Conservation (phyloP, 768 basidiomycete species). For the Boletus eberwhitei region DNA sequence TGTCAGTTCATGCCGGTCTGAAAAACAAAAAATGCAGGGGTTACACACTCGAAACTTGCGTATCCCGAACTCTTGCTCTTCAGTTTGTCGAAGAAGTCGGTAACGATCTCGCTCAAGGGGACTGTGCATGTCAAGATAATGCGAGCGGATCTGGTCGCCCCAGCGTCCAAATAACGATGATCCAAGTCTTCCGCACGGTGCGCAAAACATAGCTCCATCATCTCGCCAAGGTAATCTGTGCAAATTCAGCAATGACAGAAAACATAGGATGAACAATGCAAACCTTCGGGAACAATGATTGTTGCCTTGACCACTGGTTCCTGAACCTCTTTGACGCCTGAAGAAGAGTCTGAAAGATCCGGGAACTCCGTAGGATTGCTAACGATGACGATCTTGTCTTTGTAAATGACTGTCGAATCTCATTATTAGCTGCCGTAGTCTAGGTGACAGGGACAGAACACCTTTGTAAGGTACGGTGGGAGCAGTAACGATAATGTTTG, state of each 20-base stretch:
- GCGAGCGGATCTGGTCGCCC: slow-evolving; percentile 42
- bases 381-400: slow-evolving; percentile 57
- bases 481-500: slow-evolving; percentile 91
- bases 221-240: slow-evolving; percentile 86
- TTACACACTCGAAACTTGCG: slow-evolving; percentile 83
- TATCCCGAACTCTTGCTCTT: slow-evolving; percentile 92
- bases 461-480: slow-evolving; percentile 95
- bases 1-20: neutral
- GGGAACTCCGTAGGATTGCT: slow-evolving; percentile 98
- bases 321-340: slow-evolving; percentile 70
- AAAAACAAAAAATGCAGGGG: neutral
- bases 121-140: slow-evolving; percentile 78
- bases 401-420: slow-evolving; percentile 61
- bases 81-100: slow-evolving; percentile 91
- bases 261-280: slow-evolving; percentile 1
- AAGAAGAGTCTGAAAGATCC: slow-evolving; percentile 60
- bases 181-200: slow-evolving; percentile 84
- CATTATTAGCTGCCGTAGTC: neutral
- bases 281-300: slow-evolving; percentile 92
- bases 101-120: slow-evolving; percentile 92
- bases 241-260: neutral
- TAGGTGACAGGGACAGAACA: slow-evolving; percentile 20
- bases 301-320: slow-evolving; percentile 93
- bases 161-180: slow-evolving; percentile 77
- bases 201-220: slow-evolving; percentile 91